phyloP scores from a whole-genome alignment of 2,329 filamentous ascomycete genomes.

The Trichoderma atrobrunneum region DNA sequence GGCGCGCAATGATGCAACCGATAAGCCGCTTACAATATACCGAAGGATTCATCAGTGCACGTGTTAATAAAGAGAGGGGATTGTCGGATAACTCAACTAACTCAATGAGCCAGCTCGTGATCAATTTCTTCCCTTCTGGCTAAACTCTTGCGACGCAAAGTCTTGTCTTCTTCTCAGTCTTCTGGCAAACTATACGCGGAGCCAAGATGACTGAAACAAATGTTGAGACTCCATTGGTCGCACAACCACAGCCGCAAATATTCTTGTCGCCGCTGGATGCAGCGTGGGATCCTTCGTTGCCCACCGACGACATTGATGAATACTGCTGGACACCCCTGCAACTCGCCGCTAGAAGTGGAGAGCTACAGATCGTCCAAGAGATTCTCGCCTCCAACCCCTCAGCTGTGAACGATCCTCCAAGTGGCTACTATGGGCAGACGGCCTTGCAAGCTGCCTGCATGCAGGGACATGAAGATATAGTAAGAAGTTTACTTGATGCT shows the following conservation, averaged over 20 bases:
- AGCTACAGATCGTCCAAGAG: slow-evolving; percentile 26
- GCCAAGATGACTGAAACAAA: background rate
- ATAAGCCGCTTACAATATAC: background rate
- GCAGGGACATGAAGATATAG: slow-evolving; percentile 25
- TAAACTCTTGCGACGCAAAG: background rate
- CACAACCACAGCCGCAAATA: background rate
- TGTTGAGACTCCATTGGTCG: background rate
- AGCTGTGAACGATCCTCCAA: slow-evolving; percentile 33
- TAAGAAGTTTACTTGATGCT: slow-evolving; percentile 29
- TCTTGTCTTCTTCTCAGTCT: background rate
- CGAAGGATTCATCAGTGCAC: slow-evolving; percentile 2
- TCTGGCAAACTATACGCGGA: background rate
- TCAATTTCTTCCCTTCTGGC: background rate
- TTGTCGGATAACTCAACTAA: background rate
- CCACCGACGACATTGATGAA: slow-evolving; percentile 10
- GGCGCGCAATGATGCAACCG: background rate
- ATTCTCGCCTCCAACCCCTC: slow-evolving; percentile 28
- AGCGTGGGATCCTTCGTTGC: slow-evolving; percentile 10
- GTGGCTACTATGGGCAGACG: slow-evolving; percentile 36
- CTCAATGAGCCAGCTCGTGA: background rate
- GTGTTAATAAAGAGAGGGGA: background rate
- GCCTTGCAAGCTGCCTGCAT: slow-evolving; percentile 38
- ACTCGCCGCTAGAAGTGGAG: slow-evolving; percentile 32
- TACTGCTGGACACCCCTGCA: slow-evolving; percentile 34
- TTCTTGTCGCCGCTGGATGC: background rate